phyloP scores from a whole-genome alignment of 2,329 filamentous ascomycete species.

The Cladosporium cucumerinum region DNA sequence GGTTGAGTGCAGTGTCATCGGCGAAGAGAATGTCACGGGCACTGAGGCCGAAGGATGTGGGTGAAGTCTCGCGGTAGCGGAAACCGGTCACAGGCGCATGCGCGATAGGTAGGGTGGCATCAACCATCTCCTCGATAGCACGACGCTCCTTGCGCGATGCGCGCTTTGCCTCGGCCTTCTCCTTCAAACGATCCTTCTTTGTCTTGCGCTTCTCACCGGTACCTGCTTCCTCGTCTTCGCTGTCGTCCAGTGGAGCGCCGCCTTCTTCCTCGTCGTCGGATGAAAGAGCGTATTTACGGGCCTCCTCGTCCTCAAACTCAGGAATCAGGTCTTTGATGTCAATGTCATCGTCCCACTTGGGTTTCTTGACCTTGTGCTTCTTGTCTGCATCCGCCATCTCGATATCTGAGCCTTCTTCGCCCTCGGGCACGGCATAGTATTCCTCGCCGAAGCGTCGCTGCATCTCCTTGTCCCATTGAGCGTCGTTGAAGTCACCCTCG shows the following conservation, averaged over 20 bases:
- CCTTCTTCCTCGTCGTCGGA: constrained; percentile 47
- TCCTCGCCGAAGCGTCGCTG: constrained; percentile 79
- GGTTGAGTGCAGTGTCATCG: constrained; percentile 79
- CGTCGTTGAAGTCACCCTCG: constrained; percentile 83
- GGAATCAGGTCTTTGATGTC: constrained; percentile 91
- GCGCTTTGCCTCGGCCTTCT: constrained; percentile 59
- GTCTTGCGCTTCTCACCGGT: constrained; percentile 37
- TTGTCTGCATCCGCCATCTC: constrained; percentile 41
- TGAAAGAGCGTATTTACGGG: constrained; percentile 53
- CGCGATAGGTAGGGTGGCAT: constrained; percentile 71
- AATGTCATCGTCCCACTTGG: constrained; percentile 94
- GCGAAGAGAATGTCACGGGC: constrained; percentile 88
- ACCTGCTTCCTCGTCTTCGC: constrained; percentile 36
- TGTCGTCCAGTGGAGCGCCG: constrained; percentile 26
- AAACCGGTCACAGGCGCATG: constrained; percentile 60
- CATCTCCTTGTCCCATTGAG: constrained; percentile 90
- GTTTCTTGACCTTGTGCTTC: constrained; percentile 72
- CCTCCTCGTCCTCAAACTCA: constrained; percentile 70
- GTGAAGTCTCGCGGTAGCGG: constrained; percentile 92
- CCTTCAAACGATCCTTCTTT: constrained; percentile 46
- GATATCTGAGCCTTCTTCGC: constrained; percentile 39
- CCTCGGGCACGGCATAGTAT: constrained; percentile 74
- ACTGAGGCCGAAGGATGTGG: constrained; percentile 84
- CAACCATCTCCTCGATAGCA: constrained; percentile 81
- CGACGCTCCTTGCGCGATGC: constrained; percentile 75